Conservation (phyloP, 1,284 basidiomycete genomes). For the Athelia psychrophila region DNA sequence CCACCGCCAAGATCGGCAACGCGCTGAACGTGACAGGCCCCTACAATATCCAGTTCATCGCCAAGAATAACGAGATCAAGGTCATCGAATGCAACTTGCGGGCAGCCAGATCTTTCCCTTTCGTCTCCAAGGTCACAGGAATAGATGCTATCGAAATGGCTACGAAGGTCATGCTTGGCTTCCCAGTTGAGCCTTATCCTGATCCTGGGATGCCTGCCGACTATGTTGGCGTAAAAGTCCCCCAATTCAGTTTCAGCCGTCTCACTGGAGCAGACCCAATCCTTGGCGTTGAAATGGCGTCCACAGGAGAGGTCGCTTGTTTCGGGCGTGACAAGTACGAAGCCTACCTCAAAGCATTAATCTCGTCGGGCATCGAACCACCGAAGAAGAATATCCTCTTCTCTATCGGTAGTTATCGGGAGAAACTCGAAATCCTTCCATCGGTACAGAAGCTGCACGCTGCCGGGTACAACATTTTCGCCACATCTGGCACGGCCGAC, state of each 20-base stretch:
- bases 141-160: slow-evolving; percentile 98
- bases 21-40: slow-evolving; percentile 99
- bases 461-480: slow-evolving; percentile 96
- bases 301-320: slow-evolving; percentile 99
- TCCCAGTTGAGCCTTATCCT: slow-evolving; percentile 90
- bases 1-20: slow-evolving; percentile 95
- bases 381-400: slow-evolving; percentile 97
- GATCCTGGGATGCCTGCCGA: slow-evolving; percentile 83
- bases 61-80: slow-evolving; percentile 99
- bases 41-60: slow-evolving; percentile 99
- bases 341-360: slow-evolving; percentile 95
- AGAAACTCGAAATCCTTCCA: slow-evolving; percentile 96
- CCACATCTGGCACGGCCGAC: slow-evolving; percentile 95
- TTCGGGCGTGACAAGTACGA: slow-evolving; percentile 98
- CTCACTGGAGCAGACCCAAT: slow-evolving; percentile 96
- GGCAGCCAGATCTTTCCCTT: slow-evolving; percentile 97
- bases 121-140: slow-evolving; percentile 98
- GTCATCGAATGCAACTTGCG: slow-evolving; percentile 99
- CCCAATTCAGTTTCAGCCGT: slow-evolving; percentile 97
- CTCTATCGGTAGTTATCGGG: slow-evolving; percentile 94
- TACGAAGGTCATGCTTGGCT: slow-evolving; percentile 95
- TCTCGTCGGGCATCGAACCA: slow-evolving; percentile 92
- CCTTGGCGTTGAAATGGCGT: slow-evolving; percentile 99
- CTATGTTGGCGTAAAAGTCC: slow-evolving; percentile 98
- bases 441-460: slow-evolving; percentile 95